These are phyloP conservation scores for Amylostereum chailletii DNA, from an alignment of 1,284 basidiomycete species.

Conservation along the genomic window DNA sequence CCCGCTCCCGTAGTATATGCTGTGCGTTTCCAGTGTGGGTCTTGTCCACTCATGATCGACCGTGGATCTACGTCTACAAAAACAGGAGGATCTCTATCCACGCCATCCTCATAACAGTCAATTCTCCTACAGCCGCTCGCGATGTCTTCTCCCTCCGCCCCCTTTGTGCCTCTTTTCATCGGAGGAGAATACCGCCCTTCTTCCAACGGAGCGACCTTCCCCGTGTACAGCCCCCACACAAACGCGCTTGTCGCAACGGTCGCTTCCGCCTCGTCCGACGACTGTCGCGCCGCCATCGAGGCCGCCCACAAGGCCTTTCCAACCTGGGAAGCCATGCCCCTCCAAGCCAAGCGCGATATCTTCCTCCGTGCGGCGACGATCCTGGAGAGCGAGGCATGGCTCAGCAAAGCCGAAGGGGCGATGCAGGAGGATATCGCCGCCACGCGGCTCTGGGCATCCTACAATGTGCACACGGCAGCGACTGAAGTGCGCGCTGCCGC, in stretches of 20 bases:
- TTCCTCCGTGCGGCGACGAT: slow-evolving; percentile 39
- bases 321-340: slow-evolving; percentile 34
- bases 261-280: slow-evolving; percentile 35
- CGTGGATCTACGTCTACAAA: too few species aligned
- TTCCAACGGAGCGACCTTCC: slow-evolving; percentile 30
- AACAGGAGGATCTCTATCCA: too few species aligned
- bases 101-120: too few species aligned
- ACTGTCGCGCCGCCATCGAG: slow-evolving; percentile 39
- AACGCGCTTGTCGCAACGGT: slow-evolving; percentile 30
- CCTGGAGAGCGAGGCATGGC: slow-evolving; percentile 31
- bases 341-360: slow-evolving; percentile 32
- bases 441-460: slow-evolving; percentile 15
- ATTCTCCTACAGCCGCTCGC: too few species aligned
- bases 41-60: too few species aligned
- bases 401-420: slow-evolving; percentile 23
- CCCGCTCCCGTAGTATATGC: too few species aligned
- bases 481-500: slow-evolving; percentile 13
- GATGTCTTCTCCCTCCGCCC: background rate
- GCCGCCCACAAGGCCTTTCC: slow-evolving; percentile 38
- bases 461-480: slow-evolving; percentile 11
- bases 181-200: slow-evolving; percentile 26
- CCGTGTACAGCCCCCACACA: slow-evolving; percentile 35
- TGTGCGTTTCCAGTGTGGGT: too few species aligned
- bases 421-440: slow-evolving; percentile 32
- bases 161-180: slow-evolving; percentile 23